These are phyloP conservation scores for Neurospora sp. DNA, from an alignment of 495 filamentous ascomycete species.

Conservation along the genomic window DNA sequence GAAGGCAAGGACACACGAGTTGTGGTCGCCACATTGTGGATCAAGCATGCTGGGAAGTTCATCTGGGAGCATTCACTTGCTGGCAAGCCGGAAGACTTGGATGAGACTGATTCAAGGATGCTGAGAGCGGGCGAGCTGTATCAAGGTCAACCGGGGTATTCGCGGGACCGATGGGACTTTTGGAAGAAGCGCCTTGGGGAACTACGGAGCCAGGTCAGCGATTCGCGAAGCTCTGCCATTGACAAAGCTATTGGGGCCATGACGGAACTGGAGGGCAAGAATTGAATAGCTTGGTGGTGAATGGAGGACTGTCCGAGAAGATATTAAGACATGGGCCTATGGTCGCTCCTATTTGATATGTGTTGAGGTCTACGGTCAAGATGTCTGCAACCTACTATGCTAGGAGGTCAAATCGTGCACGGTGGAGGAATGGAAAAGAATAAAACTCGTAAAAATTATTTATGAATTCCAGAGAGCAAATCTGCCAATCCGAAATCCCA, in stretches of 20 bases:
- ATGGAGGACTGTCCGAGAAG: background rate
- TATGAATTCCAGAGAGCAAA: background rate
- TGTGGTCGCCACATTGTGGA: background rate
- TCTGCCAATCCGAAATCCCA: background rate
- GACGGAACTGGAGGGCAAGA: background rate
- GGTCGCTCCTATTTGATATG: background rate
- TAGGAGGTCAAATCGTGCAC: background rate
- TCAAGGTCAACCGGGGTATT: background rate
- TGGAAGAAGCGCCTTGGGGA: background rate
- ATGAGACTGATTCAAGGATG: background rate
- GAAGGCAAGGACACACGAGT: background rate
- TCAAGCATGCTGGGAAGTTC: background rate
- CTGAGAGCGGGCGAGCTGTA: background rate
- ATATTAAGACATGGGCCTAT: background rate
- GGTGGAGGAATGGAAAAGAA: background rate
- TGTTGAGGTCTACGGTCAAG: background rate
- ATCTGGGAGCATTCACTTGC: background rate
- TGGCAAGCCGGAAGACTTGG: background rate
- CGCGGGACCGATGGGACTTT: background rate
- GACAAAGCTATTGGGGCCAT: background rate
- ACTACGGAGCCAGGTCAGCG: background rate
- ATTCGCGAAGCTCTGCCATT: background rate
- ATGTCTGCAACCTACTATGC: background rate
- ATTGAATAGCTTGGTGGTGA: background rate
- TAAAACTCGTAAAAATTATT: background rate